A percentile compares a stretch with the other conserved stretches of the same genome.
Conservation (phyloP, 345 rosid genomes). For the Citrus glauca region DNA sequence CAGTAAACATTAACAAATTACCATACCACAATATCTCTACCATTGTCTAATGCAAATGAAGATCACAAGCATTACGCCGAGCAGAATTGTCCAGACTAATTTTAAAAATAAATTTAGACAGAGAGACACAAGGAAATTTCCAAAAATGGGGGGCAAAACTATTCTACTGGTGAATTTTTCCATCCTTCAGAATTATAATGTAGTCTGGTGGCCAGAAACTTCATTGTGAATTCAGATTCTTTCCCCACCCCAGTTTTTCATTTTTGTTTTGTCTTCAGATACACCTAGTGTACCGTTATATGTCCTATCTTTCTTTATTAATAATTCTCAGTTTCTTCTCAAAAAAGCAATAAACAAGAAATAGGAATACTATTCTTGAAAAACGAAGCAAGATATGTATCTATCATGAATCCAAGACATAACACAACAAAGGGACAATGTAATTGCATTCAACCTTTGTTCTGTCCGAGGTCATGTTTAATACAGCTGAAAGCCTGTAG, state of each 20-base stretch:
- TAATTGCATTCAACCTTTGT: constrained; percentile 65
- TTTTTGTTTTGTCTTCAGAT: background rate
- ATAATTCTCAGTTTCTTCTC: background rate
- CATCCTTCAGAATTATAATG: background rate
- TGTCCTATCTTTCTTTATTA: background rate
- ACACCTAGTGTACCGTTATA: background rate
- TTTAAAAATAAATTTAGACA: background rate
- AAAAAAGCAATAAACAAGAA: background rate
- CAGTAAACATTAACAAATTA: constrained; percentile 8
- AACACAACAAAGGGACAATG: constrained; percentile 1
- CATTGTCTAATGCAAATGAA: background rate
- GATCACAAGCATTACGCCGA: background rate
- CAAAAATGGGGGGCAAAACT: background rate
- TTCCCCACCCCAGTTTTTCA: background rate
- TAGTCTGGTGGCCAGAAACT: background rate
- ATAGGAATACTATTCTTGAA: background rate
- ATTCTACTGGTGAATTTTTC: constrained; percentile 6
- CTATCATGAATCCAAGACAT: background rate
- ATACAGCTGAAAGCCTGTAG: constrained; percentile 77
- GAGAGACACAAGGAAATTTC: background rate
- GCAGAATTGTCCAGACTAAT: background rate
- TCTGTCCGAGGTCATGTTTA: constrained; percentile 89
- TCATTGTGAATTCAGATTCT: background rate
- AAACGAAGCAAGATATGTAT: background rate
- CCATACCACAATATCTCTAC: too few relatives aligned